Conservation (phyloP, 2,329 filamentous ascomycete genomes). For the Lecanoromycetidae sp. region DNA sequence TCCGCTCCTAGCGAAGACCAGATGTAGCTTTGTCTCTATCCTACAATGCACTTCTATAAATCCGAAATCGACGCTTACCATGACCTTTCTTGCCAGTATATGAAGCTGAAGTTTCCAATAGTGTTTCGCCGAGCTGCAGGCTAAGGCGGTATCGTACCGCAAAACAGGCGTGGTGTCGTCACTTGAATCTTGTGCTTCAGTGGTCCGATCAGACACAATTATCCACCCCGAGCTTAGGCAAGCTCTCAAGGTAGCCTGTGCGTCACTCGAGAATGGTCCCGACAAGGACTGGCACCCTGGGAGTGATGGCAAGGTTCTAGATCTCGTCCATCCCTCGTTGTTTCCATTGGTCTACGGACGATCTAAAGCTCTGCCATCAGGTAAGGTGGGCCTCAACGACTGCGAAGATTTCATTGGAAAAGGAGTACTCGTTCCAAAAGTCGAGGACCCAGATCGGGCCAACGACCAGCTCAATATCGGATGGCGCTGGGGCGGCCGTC, state of each 20-base stretch:
- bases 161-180: slow-evolving; percentile 32
- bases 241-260: slow-evolving; percentile 34
- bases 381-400: slow-evolving; percentile 20
- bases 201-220: slow-evolving; percentile 43
- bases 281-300: slow-evolving; percentile 50
- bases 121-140: slow-evolving; percentile 35
- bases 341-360: slow-evolving; percentile 25
- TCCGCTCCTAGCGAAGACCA: no score
- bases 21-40: no score
- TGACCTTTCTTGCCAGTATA: not conserved
- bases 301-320: slow-evolving; percentile 44
- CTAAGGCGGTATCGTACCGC: slow-evolving; percentile 38
- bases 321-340: slow-evolving; percentile 51
- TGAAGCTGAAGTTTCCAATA: not conserved
- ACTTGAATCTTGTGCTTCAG: slow-evolving; percentile 31
- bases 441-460: not conserved
- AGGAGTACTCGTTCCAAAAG: slow-evolving; percentile 17
- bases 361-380: slow-evolving; percentile 19
- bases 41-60: not conserved
- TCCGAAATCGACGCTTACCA: not conserved
- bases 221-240: slow-evolving; percentile 30
- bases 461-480: not conserved
- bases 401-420: slow-evolving; percentile 19
- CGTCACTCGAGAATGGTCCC: slow-evolving; percentile 39
- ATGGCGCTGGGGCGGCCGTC: not conserved